Conservation (phyloP, 1,284 basidiomycete genomes). For the Apiotrichum porosum region DNA sequence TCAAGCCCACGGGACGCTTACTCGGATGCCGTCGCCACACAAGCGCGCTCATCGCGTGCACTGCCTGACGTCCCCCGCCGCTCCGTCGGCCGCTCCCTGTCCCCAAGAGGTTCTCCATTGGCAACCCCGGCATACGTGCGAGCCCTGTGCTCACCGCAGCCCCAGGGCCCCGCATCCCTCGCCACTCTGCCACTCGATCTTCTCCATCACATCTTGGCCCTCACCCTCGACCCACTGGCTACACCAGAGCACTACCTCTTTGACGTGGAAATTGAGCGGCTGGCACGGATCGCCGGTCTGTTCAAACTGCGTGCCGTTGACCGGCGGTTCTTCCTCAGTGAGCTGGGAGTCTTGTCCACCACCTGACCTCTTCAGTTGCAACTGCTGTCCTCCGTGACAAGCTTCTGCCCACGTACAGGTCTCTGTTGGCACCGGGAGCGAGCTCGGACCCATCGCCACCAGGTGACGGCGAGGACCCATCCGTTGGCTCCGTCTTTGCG, state of each 20-base stretch:
- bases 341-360: conserved; percentile 1
- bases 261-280: conserved; percentile 32
- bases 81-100: too few species aligned
- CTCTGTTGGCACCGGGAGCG: conserved; percentile 18
- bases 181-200: conserved; percentile 28
- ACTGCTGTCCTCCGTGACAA: conserved; percentile 31
- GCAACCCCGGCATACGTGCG: conserved; percentile 1
- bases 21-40: too few species aligned
- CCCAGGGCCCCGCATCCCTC: background rate
- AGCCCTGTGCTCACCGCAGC: background rate
- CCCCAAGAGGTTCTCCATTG: too few species aligned
- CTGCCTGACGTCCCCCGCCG: too few species aligned
- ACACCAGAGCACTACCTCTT: conserved; percentile 27
- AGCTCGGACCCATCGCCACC: conserved; percentile 32
- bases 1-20: too few species aligned
- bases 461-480: background rate
- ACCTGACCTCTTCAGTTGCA: conserved; percentile 20
- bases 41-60: too few species aligned
- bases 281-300: conserved; percentile 27
- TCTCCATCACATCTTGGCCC: conserved; percentile 28
- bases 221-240: conserved; percentile 31
- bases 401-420: conserved; percentile 21
- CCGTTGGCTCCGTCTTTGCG: conserved; percentile 25
- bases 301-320: conserved; percentile 32
- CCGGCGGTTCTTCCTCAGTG: conserved; percentile 37